phyloP scores from a whole-genome alignment of 352 stramenopile species.

The Phytopythium boreale region DNA sequence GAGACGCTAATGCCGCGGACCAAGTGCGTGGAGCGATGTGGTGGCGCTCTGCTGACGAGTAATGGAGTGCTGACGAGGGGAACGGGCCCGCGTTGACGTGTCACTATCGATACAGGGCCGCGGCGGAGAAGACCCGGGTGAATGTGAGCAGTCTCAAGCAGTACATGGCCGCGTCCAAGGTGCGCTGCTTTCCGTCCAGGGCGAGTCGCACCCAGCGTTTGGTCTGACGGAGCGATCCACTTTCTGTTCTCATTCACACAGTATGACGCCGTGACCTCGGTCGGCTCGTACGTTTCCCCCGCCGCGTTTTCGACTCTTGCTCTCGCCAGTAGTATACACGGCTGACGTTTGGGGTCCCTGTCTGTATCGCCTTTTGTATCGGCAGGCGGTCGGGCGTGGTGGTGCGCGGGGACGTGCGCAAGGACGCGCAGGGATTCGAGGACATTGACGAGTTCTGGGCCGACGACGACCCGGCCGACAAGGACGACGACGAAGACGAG shows the following conservation, averaged over 20 bases:
- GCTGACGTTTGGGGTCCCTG: too few relatives aligned
- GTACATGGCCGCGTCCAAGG: conserved; percentile 56
- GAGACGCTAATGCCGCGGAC: conserved; percentile 70
- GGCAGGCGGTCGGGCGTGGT: conserved; percentile 48
- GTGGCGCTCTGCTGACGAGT: not conserved
- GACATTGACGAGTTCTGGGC: conserved; percentile 88
- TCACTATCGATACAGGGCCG: conserved; percentile 20
- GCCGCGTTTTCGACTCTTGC: not conserved
- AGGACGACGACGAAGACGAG: conserved; percentile 43
- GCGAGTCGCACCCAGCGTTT: not conserved
- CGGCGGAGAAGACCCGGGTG: conserved; percentile 41
- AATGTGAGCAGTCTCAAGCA: conserved; percentile 49
- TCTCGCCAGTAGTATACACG: not conserved
- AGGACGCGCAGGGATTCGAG: conserved; percentile 78
- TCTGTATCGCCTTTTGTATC: conserved; percentile 1
- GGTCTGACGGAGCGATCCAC: not conserved
- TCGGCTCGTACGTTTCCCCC: conserved; percentile 17
- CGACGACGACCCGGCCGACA: conserved; percentile 44
- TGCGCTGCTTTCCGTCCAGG: not conserved
- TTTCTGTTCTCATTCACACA: not conserved
- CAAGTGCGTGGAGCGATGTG: conserved; percentile 30
- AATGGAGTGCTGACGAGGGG: not conserved
- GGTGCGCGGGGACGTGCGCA: conserved; percentile 64
- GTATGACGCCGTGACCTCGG: conserved; percentile 12
- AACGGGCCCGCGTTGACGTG: conserved; percentile 1